These are phyloP conservation scores for Didymella exigua DNA, from an alignment of 2,329 filamentous ascomycete genomes.

Conservation along the genomic window DNA sequence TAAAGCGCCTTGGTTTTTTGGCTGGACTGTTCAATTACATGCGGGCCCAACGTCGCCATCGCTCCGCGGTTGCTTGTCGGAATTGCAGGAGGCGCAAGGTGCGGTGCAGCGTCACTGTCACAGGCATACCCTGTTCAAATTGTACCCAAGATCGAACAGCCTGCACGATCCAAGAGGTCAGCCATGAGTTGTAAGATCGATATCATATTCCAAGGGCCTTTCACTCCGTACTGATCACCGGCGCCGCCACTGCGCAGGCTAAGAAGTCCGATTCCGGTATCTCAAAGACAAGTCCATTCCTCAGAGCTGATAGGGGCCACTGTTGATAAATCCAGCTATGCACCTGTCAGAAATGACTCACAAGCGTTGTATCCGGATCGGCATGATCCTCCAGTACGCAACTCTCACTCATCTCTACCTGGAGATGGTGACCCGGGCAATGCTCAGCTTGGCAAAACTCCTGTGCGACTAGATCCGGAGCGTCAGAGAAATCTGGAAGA, in stretches of 20 bases:
- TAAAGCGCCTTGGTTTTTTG: no score
- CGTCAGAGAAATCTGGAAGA: constrained; percentile 12
- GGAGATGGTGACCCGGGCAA: neutral
- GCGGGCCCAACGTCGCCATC: constrained; percentile 12
- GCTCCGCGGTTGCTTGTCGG: constrained; percentile 13
- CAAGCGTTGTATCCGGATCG: neutral
- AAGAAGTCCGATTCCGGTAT: neutral
- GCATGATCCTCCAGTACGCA: neutral
- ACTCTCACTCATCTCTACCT: neutral
- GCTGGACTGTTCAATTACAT: constrained; percentile 1
- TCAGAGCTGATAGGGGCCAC: neutral
- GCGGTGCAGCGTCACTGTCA: constrained; percentile 14
- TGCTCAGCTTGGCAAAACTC: neutral
- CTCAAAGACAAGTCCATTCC: neutral
- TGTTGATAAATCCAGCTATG: neutral
- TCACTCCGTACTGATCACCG: neutral
- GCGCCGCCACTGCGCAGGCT: neutral
- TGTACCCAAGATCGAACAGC: constrained; percentile 9
- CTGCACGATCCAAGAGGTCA: constrained; percentile 2
- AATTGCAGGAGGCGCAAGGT: constrained; percentile 19
- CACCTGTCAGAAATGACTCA: neutral
- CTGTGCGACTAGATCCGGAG: neutral
- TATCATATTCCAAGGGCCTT: neutral
- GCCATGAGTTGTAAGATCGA: constrained; percentile 15
- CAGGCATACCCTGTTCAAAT: constrained; percentile 11